Percentiles rank a stretch among this genome's conserved stretches.
These are phyloP conservation scores for Paecilomyces sp. DNA, from an alignment of 2,329 filamentous ascomycete genomes.

Conservation along the genomic window DNA sequence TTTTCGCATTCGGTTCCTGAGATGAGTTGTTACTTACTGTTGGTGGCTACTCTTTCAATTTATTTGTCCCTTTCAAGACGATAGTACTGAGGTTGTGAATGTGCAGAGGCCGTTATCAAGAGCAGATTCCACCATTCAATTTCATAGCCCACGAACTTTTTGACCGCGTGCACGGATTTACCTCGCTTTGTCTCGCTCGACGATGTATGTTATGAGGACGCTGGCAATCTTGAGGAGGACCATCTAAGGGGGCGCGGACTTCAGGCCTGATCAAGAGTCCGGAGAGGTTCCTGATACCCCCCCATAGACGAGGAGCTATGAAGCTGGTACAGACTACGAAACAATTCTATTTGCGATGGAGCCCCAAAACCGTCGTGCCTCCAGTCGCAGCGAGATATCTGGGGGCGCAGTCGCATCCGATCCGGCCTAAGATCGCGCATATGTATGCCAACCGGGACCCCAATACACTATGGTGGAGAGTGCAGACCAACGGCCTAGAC, in stretches of 20 bases:
- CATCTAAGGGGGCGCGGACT: background rate
- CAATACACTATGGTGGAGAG: constrained; percentile 43
- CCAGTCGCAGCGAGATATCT: constrained; percentile 25
- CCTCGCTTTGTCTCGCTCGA: background rate
- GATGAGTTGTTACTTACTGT: background rate
- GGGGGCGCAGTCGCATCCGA: constrained; percentile 19
- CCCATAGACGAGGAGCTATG: background rate
- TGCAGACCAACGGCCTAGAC: constrained; percentile 23
- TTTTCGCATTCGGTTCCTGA: background rate
- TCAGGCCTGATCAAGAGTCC: background rate
- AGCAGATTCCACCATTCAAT: background rate
- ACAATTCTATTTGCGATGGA: constrained; percentile 18
- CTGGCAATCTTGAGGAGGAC: background rate
- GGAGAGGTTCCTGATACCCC: background rate
- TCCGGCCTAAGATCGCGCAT: constrained; percentile 30
- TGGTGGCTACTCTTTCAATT: background rate
- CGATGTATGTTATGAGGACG: background rate
- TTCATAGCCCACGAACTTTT: background rate
- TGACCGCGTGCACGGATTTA: background rate
- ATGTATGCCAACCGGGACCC: constrained; percentile 30
- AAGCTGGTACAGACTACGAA: constrained; percentile 6
- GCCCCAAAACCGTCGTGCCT: constrained; percentile 13
- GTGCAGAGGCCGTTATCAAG: background rate
- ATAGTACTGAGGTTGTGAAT: background rate
- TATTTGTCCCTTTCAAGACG: background rate